Percentiles rank a stretch among this genome's conserved stretches.
Conservation (phyloP, 257 asterid species). For the Solanum habrochaites region DNA sequence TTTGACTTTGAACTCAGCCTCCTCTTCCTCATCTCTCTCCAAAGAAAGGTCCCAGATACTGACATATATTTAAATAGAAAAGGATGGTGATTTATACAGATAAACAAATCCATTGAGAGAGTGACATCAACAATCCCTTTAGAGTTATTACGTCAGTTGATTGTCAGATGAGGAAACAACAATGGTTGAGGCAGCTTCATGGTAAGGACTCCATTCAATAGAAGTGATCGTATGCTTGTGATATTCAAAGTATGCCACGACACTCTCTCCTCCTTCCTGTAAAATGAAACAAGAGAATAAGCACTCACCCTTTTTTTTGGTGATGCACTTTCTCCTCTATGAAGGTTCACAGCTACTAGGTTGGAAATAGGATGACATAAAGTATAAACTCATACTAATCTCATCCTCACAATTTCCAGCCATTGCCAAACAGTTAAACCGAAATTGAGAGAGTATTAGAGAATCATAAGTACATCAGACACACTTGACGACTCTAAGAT, state of each 20-base stretch:
- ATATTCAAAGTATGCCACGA: conserved; percentile 67
- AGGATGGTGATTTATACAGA: neutral
- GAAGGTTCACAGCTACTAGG: neutral
- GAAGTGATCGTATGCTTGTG: conserved; percentile 94
- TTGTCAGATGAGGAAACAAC: conserved; percentile 78
- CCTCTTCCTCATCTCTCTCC: conserved; percentile 76
- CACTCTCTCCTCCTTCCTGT: conserved; percentile 59
- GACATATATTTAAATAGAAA: neutral
- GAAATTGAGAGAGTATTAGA: neutral
- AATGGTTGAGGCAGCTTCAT: conserved; percentile 70
- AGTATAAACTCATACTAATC: neutral
- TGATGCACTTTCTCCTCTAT: neutral
- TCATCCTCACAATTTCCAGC: neutral
- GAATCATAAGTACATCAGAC: conserved; percentile 11
- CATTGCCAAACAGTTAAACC: neutral
- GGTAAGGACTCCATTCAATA: conserved; percentile 82
- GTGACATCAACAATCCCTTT: neutral
- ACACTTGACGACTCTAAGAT: conserved; percentile 64
- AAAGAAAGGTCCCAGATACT: conserved; percentile 46
- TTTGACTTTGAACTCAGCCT: conserved; percentile 68
- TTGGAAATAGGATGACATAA: no score
- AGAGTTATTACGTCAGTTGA: conserved; percentile 57
- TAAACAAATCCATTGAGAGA: no score
- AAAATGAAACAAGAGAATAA: neutral
- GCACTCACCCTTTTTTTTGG: neutral